These are phyloP conservation scores for Ogataea populi-albae DNA, from an alignment of 805 yeast genomes.

Conservation along the genomic window DNA sequence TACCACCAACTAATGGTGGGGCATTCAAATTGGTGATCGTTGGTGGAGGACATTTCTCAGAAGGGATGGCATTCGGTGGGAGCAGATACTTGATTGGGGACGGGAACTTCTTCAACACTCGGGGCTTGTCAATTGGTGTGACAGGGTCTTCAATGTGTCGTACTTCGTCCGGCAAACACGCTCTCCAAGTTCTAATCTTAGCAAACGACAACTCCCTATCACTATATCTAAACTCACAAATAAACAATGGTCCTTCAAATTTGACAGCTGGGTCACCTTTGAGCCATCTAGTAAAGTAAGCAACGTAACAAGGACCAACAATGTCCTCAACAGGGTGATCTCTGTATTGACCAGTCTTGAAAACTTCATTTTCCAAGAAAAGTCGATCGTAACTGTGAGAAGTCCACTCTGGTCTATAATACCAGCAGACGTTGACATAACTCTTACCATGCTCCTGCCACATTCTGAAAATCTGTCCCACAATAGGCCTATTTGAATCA, in stretches of 20 bases:
- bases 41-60: conserved; percentile 80
- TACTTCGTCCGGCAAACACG: conserved; percentile 95
- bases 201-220: conserved; percentile 88
- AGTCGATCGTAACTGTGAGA: conserved; percentile 88
- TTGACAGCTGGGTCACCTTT: conserved; percentile 90
- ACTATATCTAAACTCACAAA: conserved; percentile 93
- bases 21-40: conserved; percentile 78
- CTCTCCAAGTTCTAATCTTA: conserved; percentile 97
- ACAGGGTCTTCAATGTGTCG: conserved; percentile 82
- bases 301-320: conserved; percentile 90
- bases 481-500: conserved; percentile 85
- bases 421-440: conserved; percentile 96
- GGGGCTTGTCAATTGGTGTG: conserved; percentile 60
- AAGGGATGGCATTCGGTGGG: conserved; percentile 67
- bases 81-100: conserved; percentile 82
- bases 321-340: conserved; percentile 89
- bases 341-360: conserved; percentile 94
- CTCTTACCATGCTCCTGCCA: conserved; percentile 87
- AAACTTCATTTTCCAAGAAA: conserved; percentile 91
- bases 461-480: conserved; percentile 88
- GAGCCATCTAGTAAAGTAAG: conserved; percentile 90
- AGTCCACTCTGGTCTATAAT: conserved; percentile 95
- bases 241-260: conserved; percentile 78
- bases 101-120: conserved; percentile 69
- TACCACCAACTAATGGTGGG: conserved; percentile 94